Percentiles rank a stretch among this genome's conserved stretches.
These are phyloP conservation scores for Aspergillus tamarii DNA, from an alignment of 2,329 filamentous ascomycete species.

Conservation along the genomic window DNA sequence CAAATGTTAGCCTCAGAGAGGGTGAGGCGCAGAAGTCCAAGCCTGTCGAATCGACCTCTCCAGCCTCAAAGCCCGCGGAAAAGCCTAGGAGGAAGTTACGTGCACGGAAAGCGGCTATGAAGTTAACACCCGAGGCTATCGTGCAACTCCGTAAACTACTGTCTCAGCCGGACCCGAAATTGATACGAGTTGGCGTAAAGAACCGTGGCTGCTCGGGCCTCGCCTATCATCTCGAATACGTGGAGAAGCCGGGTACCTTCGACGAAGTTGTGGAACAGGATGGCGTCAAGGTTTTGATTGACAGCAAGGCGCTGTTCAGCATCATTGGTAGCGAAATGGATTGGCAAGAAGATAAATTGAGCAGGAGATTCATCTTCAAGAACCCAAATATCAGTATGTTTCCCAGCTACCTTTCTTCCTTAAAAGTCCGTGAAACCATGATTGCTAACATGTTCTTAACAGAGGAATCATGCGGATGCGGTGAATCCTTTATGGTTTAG, in stretches of 20 bases:
- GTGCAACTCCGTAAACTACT: slow-evolving; percentile 76
- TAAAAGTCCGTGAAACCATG: not conserved
- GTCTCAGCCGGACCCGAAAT: slow-evolving; percentile 83
- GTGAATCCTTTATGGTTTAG: slow-evolving; percentile 89
- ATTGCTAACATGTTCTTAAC: slow-evolving; percentile 30
- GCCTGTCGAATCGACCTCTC: slow-evolving; percentile 43
- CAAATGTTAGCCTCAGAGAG: slow-evolving; percentile 59
- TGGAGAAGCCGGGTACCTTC: slow-evolving; percentile 84
- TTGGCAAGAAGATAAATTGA: slow-evolving; percentile 95
- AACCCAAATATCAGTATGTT: slow-evolving; percentile 98
- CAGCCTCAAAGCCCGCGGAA: slow-evolving; percentile 45
- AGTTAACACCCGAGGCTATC: slow-evolving; percentile 77
- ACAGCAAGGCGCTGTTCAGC: slow-evolving; percentile 95
- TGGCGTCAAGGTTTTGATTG: slow-evolving; percentile 91
- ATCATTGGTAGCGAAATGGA: slow-evolving; percentile 99
- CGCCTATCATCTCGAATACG: slow-evolving; percentile 91
- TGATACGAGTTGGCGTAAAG: slow-evolving; percentile 91
- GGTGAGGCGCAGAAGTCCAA: slow-evolving; percentile 69
- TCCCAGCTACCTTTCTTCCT: not conserved
- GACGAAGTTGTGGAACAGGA: slow-evolving; percentile 96
- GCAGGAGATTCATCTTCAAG: slow-evolving; percentile 86
- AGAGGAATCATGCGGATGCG: slow-evolving; percentile 96
- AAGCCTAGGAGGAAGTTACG: slow-evolving; percentile 70
- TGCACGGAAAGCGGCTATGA: slow-evolving; percentile 89
- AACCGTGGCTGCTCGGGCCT: slow-evolving; percentile 93